Conservation (phyloP, 2,329 filamentous ascomycete genomes). For the Mariannaea sp. region DNA sequence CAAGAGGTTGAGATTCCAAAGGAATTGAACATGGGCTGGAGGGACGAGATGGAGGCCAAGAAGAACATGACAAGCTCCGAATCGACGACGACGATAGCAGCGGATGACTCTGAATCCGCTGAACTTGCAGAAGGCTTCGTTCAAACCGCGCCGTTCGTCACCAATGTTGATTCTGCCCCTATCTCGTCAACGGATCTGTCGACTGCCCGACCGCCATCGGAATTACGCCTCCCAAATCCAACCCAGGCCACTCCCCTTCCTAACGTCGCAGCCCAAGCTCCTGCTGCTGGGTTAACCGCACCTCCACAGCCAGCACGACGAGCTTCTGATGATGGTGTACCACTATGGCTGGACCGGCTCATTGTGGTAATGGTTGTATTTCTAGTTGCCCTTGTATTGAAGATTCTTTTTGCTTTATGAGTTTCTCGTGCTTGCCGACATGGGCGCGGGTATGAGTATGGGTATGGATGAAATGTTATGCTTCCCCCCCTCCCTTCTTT, state of each 20-base stretch:
- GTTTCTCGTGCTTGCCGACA: not conserved
- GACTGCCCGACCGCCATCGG: constrained; percentile 12
- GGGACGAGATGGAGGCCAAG: constrained; percentile 67
- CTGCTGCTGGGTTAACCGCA: constrained; percentile 4
- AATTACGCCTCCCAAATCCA: constrained; percentile 22
- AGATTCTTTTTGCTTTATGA: constrained; percentile 50
- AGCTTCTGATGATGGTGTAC: constrained; percentile 54
- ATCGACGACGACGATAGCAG: too few relatives aligned
- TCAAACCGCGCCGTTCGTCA: constrained; percentile 45
- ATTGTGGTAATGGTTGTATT: constrained; percentile 75
- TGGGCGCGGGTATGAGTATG: constrained; percentile 1
- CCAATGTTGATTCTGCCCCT: constrained; percentile 2
- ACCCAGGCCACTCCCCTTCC: constrained; percentile 20
- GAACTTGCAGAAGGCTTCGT: constrained; percentile 64
- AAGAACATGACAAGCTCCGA: constrained; percentile 19
- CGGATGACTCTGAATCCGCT: constrained; percentile 49
- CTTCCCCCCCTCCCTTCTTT: too few relatives aligned
- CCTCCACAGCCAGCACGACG: constrained; percentile 30
- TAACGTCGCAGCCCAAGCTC: constrained; percentile 5
- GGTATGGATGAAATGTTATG: too few relatives aligned
- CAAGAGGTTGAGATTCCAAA: constrained; percentile 56
- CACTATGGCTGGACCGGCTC: constrained; percentile 78
- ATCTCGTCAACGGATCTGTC: not conserved
- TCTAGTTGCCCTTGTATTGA: constrained; percentile 71
- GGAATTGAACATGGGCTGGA: constrained; percentile 70